Evolutionary conservation across 2,329 filamentous ascomycete species (phyloP), one percentile per base, ranked within the genome.

Genomic region (Ophiostoma angusticollis): DNA sequence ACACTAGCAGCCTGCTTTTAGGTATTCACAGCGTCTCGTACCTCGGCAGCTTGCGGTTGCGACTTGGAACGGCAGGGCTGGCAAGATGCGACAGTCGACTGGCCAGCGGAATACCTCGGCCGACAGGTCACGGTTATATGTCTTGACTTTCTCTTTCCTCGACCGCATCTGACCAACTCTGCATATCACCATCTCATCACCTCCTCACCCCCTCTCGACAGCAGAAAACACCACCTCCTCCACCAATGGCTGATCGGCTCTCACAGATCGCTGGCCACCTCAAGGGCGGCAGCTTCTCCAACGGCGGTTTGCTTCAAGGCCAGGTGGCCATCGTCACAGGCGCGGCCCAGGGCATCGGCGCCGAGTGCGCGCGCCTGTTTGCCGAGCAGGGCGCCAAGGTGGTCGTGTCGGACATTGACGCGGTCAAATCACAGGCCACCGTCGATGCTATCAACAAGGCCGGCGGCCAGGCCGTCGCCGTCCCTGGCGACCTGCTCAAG

Each of bases 271-370:
- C 79, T 27, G 70, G 70, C 45, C 84, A 93, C 59, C 73, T 93
- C 51, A 87, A 85, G 63, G 89, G 78, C 62, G 84, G 85, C 27
- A 71, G 74, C 54, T 67, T 93, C 57, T n/a, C n/a, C n/a, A n/a
- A n/a, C n/a, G n/a, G n/a, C n/a, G n/a, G n/a, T n/a, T n/a, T n/a
- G n/a, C 73, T 93, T 39, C 72, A 72, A 22, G 81, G 80, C 37
- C 84, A 93, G 57, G 75, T 81, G 13, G 85, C 85, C 52, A 93
- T 94, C 57, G 80, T 93, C 56, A 94, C 86, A 3, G 84, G 85
- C 31, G 77, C 78, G 14, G 84, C 83, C 8, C 84, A 93, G 58
- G 86, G 86, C 43, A 93, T 93, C 56, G 86, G 85, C 18, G 86
- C 84, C 21, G 86, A 93, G 61, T 70, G 80, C 23, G 85, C 85